These are phyloP conservation scores for Pestalotiopsis sp. DNA, from an alignment of 2,329 filamentous ascomycete species.

Conservation along the genomic window DNA sequence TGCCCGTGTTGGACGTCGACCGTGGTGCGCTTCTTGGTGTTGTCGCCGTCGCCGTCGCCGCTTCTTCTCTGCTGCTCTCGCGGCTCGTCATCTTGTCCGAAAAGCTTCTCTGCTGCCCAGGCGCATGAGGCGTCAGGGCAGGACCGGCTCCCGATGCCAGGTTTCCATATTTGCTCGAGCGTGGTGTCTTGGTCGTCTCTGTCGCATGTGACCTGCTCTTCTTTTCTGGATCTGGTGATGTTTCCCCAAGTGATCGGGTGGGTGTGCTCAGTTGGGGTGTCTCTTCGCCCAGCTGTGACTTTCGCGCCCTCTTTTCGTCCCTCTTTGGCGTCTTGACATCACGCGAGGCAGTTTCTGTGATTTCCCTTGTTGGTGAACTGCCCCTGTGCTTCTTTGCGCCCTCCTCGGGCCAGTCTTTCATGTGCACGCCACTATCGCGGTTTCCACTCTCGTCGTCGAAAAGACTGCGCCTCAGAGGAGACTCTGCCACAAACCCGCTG, in stretches of 20 bases:
- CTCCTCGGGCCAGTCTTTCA: constrained; percentile 49
- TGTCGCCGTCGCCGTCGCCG: background rate
- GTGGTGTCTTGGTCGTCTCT: constrained; percentile 22
- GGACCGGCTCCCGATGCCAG: constrained; percentile 19
- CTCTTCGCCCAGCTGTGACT: constrained; percentile 27
- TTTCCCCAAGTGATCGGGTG: constrained; percentile 4
- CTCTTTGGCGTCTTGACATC: constrained; percentile 35
- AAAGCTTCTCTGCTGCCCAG: constrained; percentile 34
- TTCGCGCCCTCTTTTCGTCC: constrained; percentile 30
- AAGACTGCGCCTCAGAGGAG: constrained; percentile 41
- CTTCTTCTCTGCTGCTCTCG: constrained; percentile 24
- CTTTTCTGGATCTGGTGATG: constrained; percentile 15
- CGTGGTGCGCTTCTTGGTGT: constrained; percentile 29
- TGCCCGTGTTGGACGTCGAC: constrained; percentile 56
- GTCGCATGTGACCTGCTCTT: constrained; percentile 14
- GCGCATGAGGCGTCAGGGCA: constrained; percentile 20
- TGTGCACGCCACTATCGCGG: constrained; percentile 60
- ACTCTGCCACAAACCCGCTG: constrained; percentile 50
- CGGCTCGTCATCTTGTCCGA: constrained; percentile 37
- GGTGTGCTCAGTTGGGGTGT: constrained; percentile 24
- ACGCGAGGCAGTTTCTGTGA: constrained; percentile 45
- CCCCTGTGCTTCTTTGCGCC: constrained; percentile 22
- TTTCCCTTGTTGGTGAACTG: constrained; percentile 33
- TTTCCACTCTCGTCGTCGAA: constrained; percentile 35
- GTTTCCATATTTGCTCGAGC: constrained; percentile 22